A percentile compares a stretch with the other conserved stretches of the same genome.
Conservation (phyloP, 1,284 basidiomycete species). For the Chalciporus sp. region DNA sequence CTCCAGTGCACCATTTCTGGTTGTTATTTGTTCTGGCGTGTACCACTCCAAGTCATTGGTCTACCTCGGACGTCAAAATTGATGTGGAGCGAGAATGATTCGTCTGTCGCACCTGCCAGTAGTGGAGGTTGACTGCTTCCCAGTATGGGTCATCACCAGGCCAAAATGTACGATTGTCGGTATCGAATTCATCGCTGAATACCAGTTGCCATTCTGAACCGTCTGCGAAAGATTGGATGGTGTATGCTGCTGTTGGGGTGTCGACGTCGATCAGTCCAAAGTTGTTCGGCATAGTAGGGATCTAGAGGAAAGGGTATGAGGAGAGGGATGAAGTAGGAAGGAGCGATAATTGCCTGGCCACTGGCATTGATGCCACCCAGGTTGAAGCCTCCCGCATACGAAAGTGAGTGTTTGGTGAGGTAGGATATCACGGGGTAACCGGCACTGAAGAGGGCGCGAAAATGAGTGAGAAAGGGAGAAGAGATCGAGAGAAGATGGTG, state of each 20-base stretch:
- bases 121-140: conserved; percentile 53
- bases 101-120: conserved; percentile 35
- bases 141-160: conserved; percentile 64
- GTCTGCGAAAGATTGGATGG: conserved; percentile 47
- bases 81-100: background rate
- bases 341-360: conserved; percentile 59
- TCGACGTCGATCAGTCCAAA: conserved; percentile 62
- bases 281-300: conserved; percentile 45
- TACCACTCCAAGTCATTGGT: conserved; percentile 68
- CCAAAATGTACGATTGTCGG: conserved; percentile 81
- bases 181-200: conserved; percentile 91
- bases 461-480: background rate
- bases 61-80: conserved; percentile 14
- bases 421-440: conserved; percentile 82
- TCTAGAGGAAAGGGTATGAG: conserved; percentile 14
- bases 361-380: conserved; percentile 80
- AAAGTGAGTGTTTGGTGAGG: conserved; percentile 53
- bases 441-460: conserved; percentile 46
- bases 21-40: conserved; percentile 82
- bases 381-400: conserved; percentile 70
- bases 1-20: conserved; percentile 75
- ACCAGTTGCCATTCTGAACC: conserved; percentile 63
- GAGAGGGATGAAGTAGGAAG: background rate
- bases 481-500: conserved; percentile 7
- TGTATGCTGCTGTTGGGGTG: conserved; percentile 52